Percentiles rank a stretch among this genome's conserved stretches.
These are phyloP conservation scores for Jaapia argillacea DNA, from an alignment of 768 basidiomycete species.

Conservation along the genomic window DNA sequence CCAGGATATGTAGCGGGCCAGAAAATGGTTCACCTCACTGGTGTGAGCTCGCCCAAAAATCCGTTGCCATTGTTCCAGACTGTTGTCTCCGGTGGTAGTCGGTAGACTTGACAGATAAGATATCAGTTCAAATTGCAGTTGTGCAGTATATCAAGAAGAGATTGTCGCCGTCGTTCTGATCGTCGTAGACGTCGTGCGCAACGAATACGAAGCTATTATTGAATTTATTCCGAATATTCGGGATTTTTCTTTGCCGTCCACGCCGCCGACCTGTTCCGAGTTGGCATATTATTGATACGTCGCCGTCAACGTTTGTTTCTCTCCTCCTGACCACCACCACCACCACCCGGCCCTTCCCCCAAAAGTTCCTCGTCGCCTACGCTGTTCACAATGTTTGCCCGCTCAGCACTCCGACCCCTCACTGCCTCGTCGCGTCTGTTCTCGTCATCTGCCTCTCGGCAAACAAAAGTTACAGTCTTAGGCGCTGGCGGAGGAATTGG, in stretches of 20 bases:
- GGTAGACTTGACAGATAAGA: no score
- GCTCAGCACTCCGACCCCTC: constrained; percentile 48
- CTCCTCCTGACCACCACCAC: neutral
- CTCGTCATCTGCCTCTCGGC: constrained; percentile 62
- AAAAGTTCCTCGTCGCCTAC: no score
- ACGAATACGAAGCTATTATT: neutral
- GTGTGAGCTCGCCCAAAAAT: constrained; percentile 91
- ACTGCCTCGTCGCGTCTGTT: constrained; percentile 53
- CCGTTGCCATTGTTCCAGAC: constrained; percentile 70
- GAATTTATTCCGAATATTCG: no score
- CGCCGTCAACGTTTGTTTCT: neutral
- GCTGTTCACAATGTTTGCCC: constrained; percentile 49
- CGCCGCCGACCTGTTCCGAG: no score
- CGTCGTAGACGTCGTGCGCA: neutral
- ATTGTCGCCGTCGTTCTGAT: no score
- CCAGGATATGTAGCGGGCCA: neutral
- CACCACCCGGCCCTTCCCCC: no score
- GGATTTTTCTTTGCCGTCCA: no score
- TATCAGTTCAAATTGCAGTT: no score
- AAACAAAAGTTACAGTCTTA: constrained; percentile 89
- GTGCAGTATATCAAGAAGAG: no score
- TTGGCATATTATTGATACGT: no score
- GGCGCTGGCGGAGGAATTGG: constrained; percentile 99
- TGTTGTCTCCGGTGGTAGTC: no score
- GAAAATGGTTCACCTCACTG: constrained; percentile 38